A percentile compares a stretch with the other conserved stretches of the same genome.
These are phyloP conservation scores for Suillus subaureus DNA, from an alignment of 768 basidiomycete genomes.

Conservation along the genomic window DNA sequence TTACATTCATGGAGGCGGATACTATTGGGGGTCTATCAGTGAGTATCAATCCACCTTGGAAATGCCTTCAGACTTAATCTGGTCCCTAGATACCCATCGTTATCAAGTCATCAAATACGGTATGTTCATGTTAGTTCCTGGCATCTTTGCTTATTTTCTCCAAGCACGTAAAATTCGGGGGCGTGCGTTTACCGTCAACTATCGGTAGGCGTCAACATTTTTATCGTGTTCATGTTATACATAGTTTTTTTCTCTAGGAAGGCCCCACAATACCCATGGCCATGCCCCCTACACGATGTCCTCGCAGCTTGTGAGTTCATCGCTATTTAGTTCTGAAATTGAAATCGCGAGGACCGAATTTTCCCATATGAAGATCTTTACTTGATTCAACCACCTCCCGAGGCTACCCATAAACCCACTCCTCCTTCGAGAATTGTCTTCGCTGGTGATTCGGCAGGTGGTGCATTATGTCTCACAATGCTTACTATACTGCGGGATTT, in stretches of 20 bases:
- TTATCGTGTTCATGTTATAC: not conserved
- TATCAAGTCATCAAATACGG: slow-evolving; percentile 63
- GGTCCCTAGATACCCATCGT: slow-evolving; percentile 52
- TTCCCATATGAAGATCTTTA: slow-evolving; percentile 56
- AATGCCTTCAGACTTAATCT: not conserved
- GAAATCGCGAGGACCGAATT: not conserved
- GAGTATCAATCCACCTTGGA: slow-evolving; percentile 8
- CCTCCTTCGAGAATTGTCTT: slow-evolving; percentile 70
- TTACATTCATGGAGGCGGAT: slow-evolving; percentile 71
- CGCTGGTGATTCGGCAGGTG: slow-evolving; percentile 82
- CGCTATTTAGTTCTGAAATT: not conserved
- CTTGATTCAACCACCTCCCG: slow-evolving; percentile 68
- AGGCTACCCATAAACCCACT: slow-evolving; percentile 63
- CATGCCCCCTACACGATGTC: slow-evolving; percentile 74
- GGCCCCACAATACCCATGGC: slow-evolving; percentile 86
- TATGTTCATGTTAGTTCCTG: slow-evolving; percentile 21
- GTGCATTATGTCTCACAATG: slow-evolving; percentile 59
- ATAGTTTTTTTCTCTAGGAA: slow-evolving; percentile 45
- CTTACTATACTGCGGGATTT: slow-evolving; percentile 71
- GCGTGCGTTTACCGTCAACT: slow-evolving; percentile 65
- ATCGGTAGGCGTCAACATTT: slow-evolving; percentile 34
- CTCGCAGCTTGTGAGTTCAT: slow-evolving; percentile 61
- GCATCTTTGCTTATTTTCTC: slow-evolving; percentile 19
- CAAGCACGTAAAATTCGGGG: slow-evolving; percentile 72
- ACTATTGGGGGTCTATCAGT: slow-evolving; percentile 70